Conservation (phyloP, 2,329 filamentous ascomycete species). For the Fusarium piperis region DNA sequence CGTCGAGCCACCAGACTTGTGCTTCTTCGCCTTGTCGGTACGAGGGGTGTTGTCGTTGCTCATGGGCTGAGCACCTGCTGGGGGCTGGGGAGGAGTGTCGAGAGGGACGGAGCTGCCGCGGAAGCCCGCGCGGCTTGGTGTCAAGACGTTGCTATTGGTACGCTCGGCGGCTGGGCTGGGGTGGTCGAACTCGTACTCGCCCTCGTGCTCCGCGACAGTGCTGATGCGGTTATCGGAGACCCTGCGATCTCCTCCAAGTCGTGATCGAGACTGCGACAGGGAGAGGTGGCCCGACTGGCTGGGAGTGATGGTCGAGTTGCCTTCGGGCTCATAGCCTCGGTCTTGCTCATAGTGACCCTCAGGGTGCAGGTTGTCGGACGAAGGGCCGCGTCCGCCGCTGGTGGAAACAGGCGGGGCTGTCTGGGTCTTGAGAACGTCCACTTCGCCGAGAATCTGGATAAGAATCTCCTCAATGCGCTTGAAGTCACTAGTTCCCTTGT, state of each 20-base stretch:
- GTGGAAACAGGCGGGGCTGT: conserved; percentile 52
- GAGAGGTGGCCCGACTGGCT: conserved; percentile 82
- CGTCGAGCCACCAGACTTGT: conserved; percentile 86
- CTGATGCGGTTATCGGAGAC: conserved; percentile 85
- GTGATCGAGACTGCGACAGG: conserved; percentile 61
- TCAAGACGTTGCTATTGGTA: conserved; percentile 64
- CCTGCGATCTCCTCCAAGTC: conserved; percentile 62
- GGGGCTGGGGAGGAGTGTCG: conserved; percentile 67
- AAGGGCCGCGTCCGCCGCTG: conserved; percentile 64
- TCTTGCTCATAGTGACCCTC: conserved; percentile 74
- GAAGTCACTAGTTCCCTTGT: conserved; percentile 88
- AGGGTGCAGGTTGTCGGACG: conserved; percentile 74
- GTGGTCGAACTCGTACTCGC: conserved; percentile 71
- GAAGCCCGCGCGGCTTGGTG: conserved; percentile 63
- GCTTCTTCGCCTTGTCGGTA: conserved; percentile 82
- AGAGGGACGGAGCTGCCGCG: conserved; percentile 65
- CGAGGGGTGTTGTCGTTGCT: conserved; percentile 83
- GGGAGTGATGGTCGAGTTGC: conserved; percentile 73
- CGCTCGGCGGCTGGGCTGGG: conserved; percentile 53
- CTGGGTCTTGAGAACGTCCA: conserved; percentile 81
- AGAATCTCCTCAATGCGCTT: conserved; percentile 91
- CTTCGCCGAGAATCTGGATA: conserved; percentile 89
- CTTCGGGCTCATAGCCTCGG: conserved; percentile 84
- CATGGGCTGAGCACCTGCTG: conserved; percentile 50
- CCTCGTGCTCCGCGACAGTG: conserved; percentile 85